These are phyloP conservation scores for Aspergillus clavatus DNA, from an alignment of 2,329 filamentous ascomycete species.

Conservation along the genomic window DNA sequence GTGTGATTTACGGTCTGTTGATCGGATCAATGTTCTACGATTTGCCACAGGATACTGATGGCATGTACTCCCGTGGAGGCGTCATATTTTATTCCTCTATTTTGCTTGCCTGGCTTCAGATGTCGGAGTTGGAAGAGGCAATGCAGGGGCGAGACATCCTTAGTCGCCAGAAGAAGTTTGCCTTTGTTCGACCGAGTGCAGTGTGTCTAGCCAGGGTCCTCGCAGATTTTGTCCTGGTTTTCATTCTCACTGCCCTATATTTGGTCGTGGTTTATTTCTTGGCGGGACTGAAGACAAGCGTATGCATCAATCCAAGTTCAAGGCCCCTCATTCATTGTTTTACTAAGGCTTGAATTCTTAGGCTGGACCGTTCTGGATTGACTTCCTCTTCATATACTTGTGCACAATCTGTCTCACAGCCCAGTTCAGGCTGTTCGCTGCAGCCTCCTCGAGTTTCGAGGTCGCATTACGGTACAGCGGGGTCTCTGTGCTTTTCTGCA, in stretches of 20 bases:
- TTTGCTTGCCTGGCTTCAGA: conserved; percentile 61
- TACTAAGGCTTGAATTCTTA: conserved; percentile 16
- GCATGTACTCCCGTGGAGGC: conserved; percentile 57
- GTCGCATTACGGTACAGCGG: conserved; percentile 58
- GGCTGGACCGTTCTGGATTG: conserved; percentile 59
- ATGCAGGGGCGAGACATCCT: conserved; percentile 64
- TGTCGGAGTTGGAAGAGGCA: conserved; percentile 71
- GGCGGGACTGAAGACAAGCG: conserved; percentile 34
- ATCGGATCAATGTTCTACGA: conserved; percentile 71
- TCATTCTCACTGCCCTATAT: conserved; percentile 52
- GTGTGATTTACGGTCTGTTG: conserved; percentile 64
- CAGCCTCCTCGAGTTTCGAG: conserved; percentile 56
- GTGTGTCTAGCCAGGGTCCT: conserved; percentile 55
- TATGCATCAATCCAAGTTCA: conserved; percentile 7
- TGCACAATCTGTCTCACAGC: conserved; percentile 55
- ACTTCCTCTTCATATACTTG: conserved; percentile 55
- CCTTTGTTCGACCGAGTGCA: conserved; percentile 59
- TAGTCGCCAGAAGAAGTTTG: conserved; percentile 59
- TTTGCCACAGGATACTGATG: conserved; percentile 50
- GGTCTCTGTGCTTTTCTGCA: conserved; percentile 53
- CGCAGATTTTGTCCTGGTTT: conserved; percentile 52
- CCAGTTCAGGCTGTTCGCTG: conserved; percentile 59
- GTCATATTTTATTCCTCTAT: conserved; percentile 59
- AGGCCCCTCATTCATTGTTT: background rate
- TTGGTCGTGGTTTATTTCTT: conserved; percentile 59